Percentiles rank a stretch among this genome's conserved stretches.
phyloP scores from a whole-genome alignment of 2,329 filamentous ascomycete species.

The Neonectria ditissima region DNA sequence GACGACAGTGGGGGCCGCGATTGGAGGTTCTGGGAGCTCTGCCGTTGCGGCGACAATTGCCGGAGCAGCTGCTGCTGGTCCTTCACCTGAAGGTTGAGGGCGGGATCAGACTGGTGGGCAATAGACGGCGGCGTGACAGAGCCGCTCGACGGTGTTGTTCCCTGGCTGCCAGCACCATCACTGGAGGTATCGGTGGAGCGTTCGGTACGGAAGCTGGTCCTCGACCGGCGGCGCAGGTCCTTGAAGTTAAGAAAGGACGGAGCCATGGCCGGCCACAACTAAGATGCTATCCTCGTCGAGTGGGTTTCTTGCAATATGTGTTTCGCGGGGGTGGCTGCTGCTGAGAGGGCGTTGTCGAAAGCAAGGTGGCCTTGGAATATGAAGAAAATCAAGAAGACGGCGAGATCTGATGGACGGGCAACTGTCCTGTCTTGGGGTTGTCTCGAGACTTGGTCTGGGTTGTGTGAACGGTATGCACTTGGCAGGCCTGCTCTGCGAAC shows the following conservation, averaged over 20 bases:
- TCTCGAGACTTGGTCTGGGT: constrained; percentile 2
- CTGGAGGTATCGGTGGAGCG: constrained; percentile 72
- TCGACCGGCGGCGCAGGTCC: constrained; percentile 81
- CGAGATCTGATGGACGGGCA: constrained; percentile 4
- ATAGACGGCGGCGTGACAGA: constrained; percentile 82
- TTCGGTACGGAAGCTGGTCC: constrained; percentile 76
- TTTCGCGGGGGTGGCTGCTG: constrained; percentile 6
- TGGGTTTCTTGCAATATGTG: constrained; percentile 19
- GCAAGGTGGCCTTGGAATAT: constrained; percentile 17
- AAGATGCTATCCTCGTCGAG: constrained; percentile 30
- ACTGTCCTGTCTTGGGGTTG: background rate
- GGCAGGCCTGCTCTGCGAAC: constrained; percentile 16
- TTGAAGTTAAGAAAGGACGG: constrained; percentile 76
- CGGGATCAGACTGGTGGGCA: constrained; percentile 73
- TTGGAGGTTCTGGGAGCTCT: constrained; percentile 40
- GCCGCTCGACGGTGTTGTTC: constrained; percentile 73
- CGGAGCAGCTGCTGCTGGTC: constrained; percentile 46
- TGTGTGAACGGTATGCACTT: constrained; percentile 8
- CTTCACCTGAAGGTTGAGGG: constrained; percentile 71
- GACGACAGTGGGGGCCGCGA: constrained; percentile 53
- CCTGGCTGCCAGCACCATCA: constrained; percentile 67
- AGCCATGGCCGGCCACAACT: constrained; percentile 58
- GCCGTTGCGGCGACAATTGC: constrained; percentile 35
- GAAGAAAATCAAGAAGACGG: constrained; percentile 9
- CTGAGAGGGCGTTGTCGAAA: constrained; percentile 18